A percentile compares a stretch with the other conserved stretches of the same genome.
Conservation (phyloP, 1,284 basidiomycete species). For the Cryptococcus neoformans region DNA sequence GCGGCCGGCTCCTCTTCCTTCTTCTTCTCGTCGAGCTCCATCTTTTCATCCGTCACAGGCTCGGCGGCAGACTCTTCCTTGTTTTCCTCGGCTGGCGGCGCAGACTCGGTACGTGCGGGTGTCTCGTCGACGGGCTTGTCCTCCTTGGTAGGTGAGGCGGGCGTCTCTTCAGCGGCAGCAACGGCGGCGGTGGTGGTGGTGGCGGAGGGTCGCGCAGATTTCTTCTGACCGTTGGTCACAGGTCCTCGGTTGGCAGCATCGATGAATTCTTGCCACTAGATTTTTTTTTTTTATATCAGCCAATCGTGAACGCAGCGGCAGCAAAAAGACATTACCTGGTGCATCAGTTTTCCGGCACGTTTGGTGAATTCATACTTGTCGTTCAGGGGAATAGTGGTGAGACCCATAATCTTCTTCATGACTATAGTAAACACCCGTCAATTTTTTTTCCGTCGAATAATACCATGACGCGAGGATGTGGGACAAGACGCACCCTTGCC, state of each 20-base stretch:
- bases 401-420: constrained; percentile 85
- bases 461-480: neutral
- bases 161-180: constrained; percentile 26
- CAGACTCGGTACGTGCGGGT: constrained; percentile 15
- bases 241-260: constrained; percentile 12
- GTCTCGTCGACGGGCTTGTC: constrained; percentile 38
- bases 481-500: constrained; percentile 60
- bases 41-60: constrained; percentile 8
- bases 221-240: no score
- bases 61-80: constrained; percentile 14
- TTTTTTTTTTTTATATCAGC: neutral
- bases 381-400: constrained; percentile 71
- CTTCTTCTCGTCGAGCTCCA: neutral
- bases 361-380: constrained; percentile 82
- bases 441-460: neutral
- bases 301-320: neutral
- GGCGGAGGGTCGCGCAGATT: no score
- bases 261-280: constrained; percentile 30
- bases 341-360: constrained; percentile 56
- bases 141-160: neutral
- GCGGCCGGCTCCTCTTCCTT: neutral
- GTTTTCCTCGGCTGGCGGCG: constrained; percentile 9
- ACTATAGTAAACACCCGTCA: constrained; percentile 52
- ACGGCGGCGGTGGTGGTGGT: constrained; percentile 4
- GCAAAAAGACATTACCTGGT: constrained; percentile 31